Conservation (phyloP, 192 early-diverging fungal genomes). For the Irineochytrium annulatum region DNA sequence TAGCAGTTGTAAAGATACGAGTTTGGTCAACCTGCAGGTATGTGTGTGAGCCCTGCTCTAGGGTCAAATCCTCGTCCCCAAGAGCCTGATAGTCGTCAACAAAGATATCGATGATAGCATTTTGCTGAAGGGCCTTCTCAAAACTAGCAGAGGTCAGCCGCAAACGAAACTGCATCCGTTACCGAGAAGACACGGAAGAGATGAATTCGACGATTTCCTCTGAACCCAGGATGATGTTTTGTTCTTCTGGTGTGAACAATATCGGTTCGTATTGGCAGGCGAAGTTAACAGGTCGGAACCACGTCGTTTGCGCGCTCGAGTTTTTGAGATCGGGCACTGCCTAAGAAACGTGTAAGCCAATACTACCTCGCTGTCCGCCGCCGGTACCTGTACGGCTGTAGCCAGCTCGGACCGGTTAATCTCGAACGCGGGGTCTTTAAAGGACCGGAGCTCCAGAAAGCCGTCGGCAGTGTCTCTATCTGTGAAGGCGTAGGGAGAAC, state of each 20-base stretch:
- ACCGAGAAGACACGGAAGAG: constrained; percentile 26
- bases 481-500: constrained; percentile 41
- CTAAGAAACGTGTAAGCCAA: constrained; percentile 19
- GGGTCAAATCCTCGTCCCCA: constrained; percentile 54
- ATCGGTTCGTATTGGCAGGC: constrained; percentile 47
- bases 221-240: constrained; percentile 26
- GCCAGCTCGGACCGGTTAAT: constrained; percentile 44
- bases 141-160: constrained; percentile 29
- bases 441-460: constrained; percentile 46
- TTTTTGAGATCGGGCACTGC: constrained; percentile 44
- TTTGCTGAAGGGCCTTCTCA: constrained; percentile 54
- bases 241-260: constrained; percentile 25
- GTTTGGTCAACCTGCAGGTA: constrained; percentile 33
- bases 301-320: constrained; percentile 40
- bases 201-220: constrained; percentile 46
- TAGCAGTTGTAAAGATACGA: not conserved
- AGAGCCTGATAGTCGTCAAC: constrained; percentile 49
- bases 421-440: constrained; percentile 50
- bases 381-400: constrained; percentile 35
- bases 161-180: constrained; percentile 12
- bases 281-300: constrained; percentile 51
- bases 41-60: constrained; percentile 57
- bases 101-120: constrained; percentile 55
- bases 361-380: not conserved
- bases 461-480: constrained; percentile 51